A percentile compares a stretch with the other conserved stretches of the same genome.
phyloP scores from a whole-genome alignment of 345 rosid species.

The Camelina neglecta region DNA sequence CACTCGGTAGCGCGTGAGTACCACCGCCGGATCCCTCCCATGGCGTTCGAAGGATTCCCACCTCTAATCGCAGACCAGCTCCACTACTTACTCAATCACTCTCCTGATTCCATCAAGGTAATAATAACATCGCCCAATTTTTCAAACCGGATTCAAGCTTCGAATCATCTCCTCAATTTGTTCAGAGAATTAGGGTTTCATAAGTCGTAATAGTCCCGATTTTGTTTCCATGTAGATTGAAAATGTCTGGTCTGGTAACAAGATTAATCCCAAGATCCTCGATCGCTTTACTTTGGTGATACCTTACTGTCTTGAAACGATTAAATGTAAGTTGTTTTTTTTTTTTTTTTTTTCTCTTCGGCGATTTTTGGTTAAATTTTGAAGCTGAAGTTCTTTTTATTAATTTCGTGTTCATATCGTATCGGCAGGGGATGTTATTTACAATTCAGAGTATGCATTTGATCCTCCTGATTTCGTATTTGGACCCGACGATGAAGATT shows the following conservation, averaged over 20 bases:
- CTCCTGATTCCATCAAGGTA: slow-evolving; percentile 67
- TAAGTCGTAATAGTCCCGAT: background rate
- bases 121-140: slow-evolving; percentile 35
- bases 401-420: background rate
- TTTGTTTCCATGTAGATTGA: slow-evolving; percentile 59
- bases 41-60: slow-evolving; percentile 73
- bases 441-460: slow-evolving; percentile 75
- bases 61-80: slow-evolving; percentile 85
- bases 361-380: background rate
- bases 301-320: slow-evolving; percentile 81
- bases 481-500: slow-evolving; percentile 79
- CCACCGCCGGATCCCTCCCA: slow-evolving; percentile 28
- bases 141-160: background rate
- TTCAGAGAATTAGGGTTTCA: slow-evolving; percentile 26
- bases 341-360: background rate
- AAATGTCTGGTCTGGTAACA: slow-evolving; percentile 81
- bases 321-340: slow-evolving; percentile 65
- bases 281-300: slow-evolving; percentile 92
- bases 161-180: background rate
- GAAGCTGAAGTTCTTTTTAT: background rate
- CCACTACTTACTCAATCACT: slow-evolving; percentile 72
- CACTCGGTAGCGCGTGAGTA: background rate
- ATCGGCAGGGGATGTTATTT: slow-evolving; percentile 80
- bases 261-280: slow-evolving; percentile 53
- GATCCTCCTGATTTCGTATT: slow-evolving; percentile 86